phyloP scores from a whole-genome alignment of 2,329 filamentous ascomycete genomes.

The Colletotrichum tanaceti region DNA sequence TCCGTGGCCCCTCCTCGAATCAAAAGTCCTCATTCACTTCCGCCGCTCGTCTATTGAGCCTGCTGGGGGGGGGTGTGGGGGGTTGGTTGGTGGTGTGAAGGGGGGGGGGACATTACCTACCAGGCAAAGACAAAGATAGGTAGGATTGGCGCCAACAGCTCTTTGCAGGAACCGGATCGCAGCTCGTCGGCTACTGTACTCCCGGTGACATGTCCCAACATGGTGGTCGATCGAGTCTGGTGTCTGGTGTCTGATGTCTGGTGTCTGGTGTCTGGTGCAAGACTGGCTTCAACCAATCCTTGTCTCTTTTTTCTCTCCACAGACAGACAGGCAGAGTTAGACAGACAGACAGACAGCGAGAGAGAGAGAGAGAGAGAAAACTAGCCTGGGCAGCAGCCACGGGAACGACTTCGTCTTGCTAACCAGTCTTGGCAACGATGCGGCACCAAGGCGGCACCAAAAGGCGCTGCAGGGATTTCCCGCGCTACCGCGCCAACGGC shows the following conservation, averaged over 20 bases:
- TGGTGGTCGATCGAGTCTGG: not conserved
- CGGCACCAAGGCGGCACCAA: too few relatives aligned
- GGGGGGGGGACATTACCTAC: not conserved
- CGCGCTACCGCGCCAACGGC: not conserved
- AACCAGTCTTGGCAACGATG: not conserved
- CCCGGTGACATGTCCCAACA: not conserved
- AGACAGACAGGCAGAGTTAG: too few relatives aligned
- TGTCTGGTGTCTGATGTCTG: too few relatives aligned
- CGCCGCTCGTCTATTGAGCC: not conserved
- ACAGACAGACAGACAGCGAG: conserved; percentile 17
- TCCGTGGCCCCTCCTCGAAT: not conserved
- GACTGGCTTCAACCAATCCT: not conserved
- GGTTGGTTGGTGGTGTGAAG: too few relatives aligned
- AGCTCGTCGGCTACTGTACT: not conserved
- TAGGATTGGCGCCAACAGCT: too few relatives aligned
- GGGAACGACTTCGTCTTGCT: not conserved
- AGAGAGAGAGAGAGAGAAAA: conserved; percentile 14
- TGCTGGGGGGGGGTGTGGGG: too few relatives aligned
- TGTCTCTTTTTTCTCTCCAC: conserved; percentile 9
- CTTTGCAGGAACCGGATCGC: not conserved
- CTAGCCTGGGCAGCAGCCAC: conserved; percentile 17
- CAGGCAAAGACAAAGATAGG: not conserved
- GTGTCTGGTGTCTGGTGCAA: not conserved
- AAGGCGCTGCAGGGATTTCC: not conserved
- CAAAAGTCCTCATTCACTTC: not conserved